These are phyloP conservation scores for Moniliophthora roreri DNA, from an alignment of 1,284 basidiomycete species.

Conservation along the genomic window DNA sequence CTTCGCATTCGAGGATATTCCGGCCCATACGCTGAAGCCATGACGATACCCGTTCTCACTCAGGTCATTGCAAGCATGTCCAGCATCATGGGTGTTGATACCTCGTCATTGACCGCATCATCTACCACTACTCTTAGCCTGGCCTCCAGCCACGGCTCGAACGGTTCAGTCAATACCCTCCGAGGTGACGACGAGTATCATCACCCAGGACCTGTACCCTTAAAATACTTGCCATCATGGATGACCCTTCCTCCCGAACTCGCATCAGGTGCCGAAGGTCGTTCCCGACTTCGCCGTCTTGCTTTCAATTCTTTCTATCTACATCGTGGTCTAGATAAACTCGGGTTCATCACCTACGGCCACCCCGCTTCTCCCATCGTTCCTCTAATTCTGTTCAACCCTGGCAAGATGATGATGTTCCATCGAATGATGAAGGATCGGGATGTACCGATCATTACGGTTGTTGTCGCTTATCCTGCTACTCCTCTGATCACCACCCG, in stretches of 20 bases:
- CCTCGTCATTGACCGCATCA: slow-evolving; percentile 38
- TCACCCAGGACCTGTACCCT: slow-evolving; percentile 68
- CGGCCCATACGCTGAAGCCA: slow-evolving; percentile 88
- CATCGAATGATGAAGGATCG: slow-evolving; percentile 87
- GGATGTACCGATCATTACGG: slow-evolving; percentile 80
- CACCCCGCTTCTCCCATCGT: slow-evolving; percentile 92
- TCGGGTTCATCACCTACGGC: slow-evolving; percentile 97
- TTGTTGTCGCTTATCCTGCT: slow-evolving; percentile 91
- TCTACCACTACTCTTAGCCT: slow-evolving; percentile 30
- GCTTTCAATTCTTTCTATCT: slow-evolving; percentile 97
- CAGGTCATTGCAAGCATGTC: slow-evolving; percentile 94
- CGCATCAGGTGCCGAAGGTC: slow-evolving; percentile 82
- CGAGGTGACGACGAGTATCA: slow-evolving; percentile 35
- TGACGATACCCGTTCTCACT: slow-evolving; percentile 88
- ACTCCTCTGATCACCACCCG: slow-evolving; percentile 90
- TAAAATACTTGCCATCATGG: slow-evolving; percentile 66
- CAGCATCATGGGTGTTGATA: slow-evolving; percentile 89
- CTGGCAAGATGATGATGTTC: slow-evolving; percentile 91
- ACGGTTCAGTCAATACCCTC: slow-evolving; percentile 25
- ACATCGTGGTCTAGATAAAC: slow-evolving; percentile 81
- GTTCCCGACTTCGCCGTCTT: slow-evolving; percentile 79
- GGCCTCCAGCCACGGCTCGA: slow-evolving; percentile 25
- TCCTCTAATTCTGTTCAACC: slow-evolving; percentile 91
- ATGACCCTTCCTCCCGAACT: slow-evolving; percentile 68
- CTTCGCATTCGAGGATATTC: slow-evolving; percentile 85